These are phyloP conservation scores for Erythrobasidium hasegawianum DNA, from an alignment of 1,284 basidiomycete genomes.

Conservation along the genomic window DNA sequence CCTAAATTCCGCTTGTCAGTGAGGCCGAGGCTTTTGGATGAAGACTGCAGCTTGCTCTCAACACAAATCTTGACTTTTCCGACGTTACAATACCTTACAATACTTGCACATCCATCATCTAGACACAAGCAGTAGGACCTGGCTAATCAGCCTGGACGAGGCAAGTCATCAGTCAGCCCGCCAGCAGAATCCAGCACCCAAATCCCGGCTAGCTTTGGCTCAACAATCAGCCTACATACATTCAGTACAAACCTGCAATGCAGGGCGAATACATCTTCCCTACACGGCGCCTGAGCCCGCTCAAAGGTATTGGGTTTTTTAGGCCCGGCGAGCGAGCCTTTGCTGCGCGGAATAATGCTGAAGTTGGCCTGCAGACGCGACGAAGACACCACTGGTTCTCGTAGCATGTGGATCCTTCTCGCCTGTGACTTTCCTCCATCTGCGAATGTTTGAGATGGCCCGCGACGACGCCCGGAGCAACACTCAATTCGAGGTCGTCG, in stretches of 20 bases:
- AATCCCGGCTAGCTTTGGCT: too few relatives aligned
- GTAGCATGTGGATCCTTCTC: conserved; percentile 47
- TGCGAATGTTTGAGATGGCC: conserved; percentile 48
- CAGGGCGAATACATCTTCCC: conserved; percentile 36
- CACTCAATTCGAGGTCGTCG: conserved; percentile 44
- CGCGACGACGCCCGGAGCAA: conserved; percentile 43
- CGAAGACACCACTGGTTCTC: conserved; percentile 46
- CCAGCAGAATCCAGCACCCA: too few relatives aligned
- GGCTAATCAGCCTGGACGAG: too few relatives aligned
- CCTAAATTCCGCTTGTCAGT: too few relatives aligned
- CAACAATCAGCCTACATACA: too few relatives aligned
- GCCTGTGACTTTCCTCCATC: conserved; percentile 47
- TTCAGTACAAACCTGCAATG: conserved; percentile 1
- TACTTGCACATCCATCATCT: too few relatives aligned
- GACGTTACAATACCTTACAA: too few relatives aligned
- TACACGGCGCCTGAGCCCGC: conserved; percentile 16
- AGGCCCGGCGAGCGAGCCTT: background rate
- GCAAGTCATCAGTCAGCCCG: too few relatives aligned
- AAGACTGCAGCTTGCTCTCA: too few relatives aligned
- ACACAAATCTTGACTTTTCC: too few relatives aligned
- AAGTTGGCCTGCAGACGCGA: conserved; percentile 10
- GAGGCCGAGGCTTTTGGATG: too few relatives aligned
- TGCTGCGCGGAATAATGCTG: background rate
- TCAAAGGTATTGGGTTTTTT: conserved; percentile 13
- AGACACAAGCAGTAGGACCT: too few relatives aligned